Percentiles rank a stretch among this genome's conserved stretches.
Evolutionary conservation across 345 rosid species (phyloP).

Genomic region (Iberis pinnata): DNA sequence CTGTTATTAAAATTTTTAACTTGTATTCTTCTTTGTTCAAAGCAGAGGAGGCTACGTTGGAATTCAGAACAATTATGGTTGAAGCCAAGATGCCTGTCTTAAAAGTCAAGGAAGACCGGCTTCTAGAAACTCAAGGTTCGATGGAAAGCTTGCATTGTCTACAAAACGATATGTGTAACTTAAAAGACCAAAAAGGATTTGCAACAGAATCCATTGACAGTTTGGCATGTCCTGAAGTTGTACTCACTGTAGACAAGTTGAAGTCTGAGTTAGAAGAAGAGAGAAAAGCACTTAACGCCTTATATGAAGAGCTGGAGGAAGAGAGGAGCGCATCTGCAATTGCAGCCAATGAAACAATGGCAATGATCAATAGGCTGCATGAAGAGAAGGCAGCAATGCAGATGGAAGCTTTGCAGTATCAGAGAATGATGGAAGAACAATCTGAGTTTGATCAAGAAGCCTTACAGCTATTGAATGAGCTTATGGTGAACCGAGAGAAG

Average conservation of each 20-base stretch:
- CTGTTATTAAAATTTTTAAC: too few relatives aligned
- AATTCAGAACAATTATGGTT: slow-evolving; percentile 37
- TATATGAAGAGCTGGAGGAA: slow-evolving; percentile 81
- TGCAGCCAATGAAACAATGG: slow-evolving; percentile 95
- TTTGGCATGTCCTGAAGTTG: slow-evolving; percentile 47
- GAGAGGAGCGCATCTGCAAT: slow-evolving; percentile 93
- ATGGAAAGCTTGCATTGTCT: slow-evolving; percentile 46
- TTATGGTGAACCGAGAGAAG: slow-evolving; percentile 69
- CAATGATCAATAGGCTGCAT: slow-evolving; percentile 95
- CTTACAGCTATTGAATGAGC: slow-evolving; percentile 76
- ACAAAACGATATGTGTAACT: slow-evolving; percentile 47
- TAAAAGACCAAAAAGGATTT: slow-evolving; percentile 42
- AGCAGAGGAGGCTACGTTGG: slow-evolving; percentile 34
- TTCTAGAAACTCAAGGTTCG: slow-evolving; percentile 69
- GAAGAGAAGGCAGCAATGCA: slow-evolving; percentile 99
- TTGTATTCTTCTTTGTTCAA: neutral
- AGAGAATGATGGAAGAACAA: slow-evolving; percentile 99
- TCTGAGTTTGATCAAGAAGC: slow-evolving; percentile 97
- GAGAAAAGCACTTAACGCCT: slow-evolving; percentile 53
- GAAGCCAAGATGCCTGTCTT: slow-evolving; percentile 32
- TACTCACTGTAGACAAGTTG: slow-evolving; percentile 52
- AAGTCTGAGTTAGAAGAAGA: slow-evolving; percentile 56
- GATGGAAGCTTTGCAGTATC: slow-evolving; percentile 98
- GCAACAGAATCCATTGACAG: slow-evolving; percentile 55
- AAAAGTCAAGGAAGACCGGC: slow-evolving; percentile 48